phyloP scores from a whole-genome alignment of 2,329 filamentous ascomycete species.

The Cladophialophora immunda region DNA sequence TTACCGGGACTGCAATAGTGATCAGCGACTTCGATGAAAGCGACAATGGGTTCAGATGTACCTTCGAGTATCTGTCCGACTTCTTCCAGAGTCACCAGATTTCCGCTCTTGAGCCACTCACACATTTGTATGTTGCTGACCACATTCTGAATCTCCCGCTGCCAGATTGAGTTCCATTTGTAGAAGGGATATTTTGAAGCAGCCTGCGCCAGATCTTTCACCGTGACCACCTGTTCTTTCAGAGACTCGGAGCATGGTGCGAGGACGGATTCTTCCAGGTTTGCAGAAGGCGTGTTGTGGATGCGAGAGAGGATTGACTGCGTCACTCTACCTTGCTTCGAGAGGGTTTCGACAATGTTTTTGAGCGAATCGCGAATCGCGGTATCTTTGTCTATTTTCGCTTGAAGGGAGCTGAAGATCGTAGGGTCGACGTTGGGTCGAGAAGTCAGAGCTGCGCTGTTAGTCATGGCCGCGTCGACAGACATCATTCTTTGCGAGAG shows the following conservation, averaged over 20 bases:
- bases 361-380: constrained; percentile 82
- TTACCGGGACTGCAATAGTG: constrained; percentile 75
- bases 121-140: constrained; percentile 75
- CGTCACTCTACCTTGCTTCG: constrained; percentile 79
- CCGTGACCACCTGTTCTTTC: constrained; percentile 73
- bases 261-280: constrained; percentile 72
- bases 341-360: constrained; percentile 80
- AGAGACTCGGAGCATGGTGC: constrained; percentile 75
- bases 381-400: constrained; percentile 87
- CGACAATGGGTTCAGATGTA: constrained; percentile 47
- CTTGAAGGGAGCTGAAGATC: constrained; percentile 87
- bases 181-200: constrained; percentile 94
- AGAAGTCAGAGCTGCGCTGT: constrained; percentile 33
- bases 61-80: constrained; percentile 80
- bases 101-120: constrained; percentile 63
- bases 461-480: constrained; percentile 34
- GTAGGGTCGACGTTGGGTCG: constrained; percentile 75
- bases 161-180: constrained; percentile 94
- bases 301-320: constrained; percentile 87
- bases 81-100: constrained; percentile 87
- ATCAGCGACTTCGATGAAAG: background rate
- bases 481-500: constrained; percentile 24
- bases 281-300: constrained; percentile 79
- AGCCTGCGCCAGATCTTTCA: constrained; percentile 73
- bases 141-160: constrained; percentile 83